phyloP scores from a whole-genome alignment of 495 filamentous ascomycete species.

The Aspergillus bridgeri region DNA sequence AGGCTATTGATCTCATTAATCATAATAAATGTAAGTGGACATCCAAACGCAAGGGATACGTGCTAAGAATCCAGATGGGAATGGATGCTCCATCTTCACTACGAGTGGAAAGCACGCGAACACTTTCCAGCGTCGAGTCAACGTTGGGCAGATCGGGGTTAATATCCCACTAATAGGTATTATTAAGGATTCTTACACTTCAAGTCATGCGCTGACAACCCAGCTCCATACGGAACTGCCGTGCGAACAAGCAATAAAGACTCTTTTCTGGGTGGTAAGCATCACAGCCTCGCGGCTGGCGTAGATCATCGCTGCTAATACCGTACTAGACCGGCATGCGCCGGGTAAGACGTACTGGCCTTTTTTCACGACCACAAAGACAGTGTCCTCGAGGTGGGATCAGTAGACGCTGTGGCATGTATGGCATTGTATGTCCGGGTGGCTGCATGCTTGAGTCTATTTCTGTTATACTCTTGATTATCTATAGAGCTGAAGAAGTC shows the following conservation, averaged over 20 bases:
- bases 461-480: neutral
- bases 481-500: no score
- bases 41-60: neutral
- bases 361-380: slow-evolving; percentile 26
- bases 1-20: slow-evolving; percentile 28
- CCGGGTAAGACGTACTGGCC: slow-evolving; percentile 32
- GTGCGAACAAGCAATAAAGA: slow-evolving; percentile 29
- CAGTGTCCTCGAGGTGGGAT: slow-evolving; percentile 27
- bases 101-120: slow-evolving; percentile 25
- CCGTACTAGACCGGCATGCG: slow-evolving; percentile 20
- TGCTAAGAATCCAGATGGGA: slow-evolving; percentile 18
- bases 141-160: slow-evolving; percentile 30
- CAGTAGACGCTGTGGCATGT: no score
- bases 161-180: slow-evolving; percentile 30
- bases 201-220: neutral
- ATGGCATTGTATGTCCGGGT: no score
- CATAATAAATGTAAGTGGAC: slow-evolving; percentile 26
- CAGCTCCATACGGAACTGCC: slow-evolving; percentile 25
- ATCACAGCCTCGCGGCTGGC: neutral
- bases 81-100: slow-evolving; percentile 28
- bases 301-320: neutral
- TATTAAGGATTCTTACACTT: no score
- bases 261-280: slow-evolving; percentile 28
- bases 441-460: neutral
- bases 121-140: slow-evolving; percentile 25